Percentiles rank a stretch among this genome's conserved stretches.
Conservation (phyloP, 495 filamentous ascomycete genomes). For the Talaromyces trachyspermus region DNA sequence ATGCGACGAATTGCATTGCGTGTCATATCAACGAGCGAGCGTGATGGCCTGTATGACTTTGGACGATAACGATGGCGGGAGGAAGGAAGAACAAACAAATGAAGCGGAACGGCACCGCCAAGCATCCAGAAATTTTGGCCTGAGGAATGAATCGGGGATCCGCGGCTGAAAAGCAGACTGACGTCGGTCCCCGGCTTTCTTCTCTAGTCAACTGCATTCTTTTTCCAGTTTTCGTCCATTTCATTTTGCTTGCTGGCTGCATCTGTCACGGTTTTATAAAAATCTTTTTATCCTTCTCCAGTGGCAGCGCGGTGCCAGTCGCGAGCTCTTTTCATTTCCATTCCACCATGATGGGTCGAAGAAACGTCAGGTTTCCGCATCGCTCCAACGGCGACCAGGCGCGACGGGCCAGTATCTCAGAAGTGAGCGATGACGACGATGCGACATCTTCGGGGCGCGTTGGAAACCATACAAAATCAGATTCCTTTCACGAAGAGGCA, state of each 20-base stretch:
- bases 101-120: too few relatives aligned
- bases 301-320: constrained; percentile 5
- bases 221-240: not conserved
- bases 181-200: too few relatives aligned
- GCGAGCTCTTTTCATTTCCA: constrained; percentile 9
- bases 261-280: not conserved
- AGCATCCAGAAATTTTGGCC: too few relatives aligned
- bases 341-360: constrained; percentile 61
- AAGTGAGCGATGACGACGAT: constrained; percentile 72
- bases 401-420: constrained; percentile 67
- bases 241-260: not conserved
- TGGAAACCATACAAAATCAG: constrained; percentile 34
- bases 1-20: too few relatives aligned
- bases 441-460: constrained; percentile 52
- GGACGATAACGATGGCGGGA: too few relatives aligned
- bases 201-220: too few relatives aligned
- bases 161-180: too few relatives aligned
- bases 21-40: too few relatives aligned
- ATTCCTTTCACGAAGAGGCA: constrained; percentile 46
- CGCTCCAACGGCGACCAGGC: constrained; percentile 48
- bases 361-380: constrained; percentile 79
- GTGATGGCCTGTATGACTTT: too few relatives aligned
- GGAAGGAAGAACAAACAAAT: too few relatives aligned
- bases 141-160: too few relatives aligned
- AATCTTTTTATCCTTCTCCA: not conserved